Evolutionary conservation across 257 asterid genomes (phyloP).

Genomic region (Oldenlandia corymbosa): DNA sequence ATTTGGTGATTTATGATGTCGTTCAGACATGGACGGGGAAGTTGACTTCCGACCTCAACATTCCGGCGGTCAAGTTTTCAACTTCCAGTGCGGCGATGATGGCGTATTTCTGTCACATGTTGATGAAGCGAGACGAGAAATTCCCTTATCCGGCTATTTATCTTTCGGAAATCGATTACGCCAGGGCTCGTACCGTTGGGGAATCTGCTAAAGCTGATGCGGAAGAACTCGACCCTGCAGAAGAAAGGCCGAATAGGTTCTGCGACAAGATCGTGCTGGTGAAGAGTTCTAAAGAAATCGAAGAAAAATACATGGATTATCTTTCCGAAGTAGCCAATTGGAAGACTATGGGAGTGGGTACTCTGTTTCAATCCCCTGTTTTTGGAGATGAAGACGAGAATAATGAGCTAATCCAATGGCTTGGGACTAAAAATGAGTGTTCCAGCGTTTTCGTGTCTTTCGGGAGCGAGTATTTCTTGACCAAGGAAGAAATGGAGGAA

Average conservation of each 20-base stretch:
- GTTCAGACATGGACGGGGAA: constrained; percentile 32
- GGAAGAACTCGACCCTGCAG: constrained; percentile 16
- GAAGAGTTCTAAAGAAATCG: constrained; percentile 35
- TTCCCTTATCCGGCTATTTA: constrained; percentile 33
- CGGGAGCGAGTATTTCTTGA: constrained; percentile 50
- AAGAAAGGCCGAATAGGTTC: background rate
- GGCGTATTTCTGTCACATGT: constrained; percentile 21
- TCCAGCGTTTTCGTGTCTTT: constrained; percentile 50
- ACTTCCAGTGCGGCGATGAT: constrained; percentile 31
- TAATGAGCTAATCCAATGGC: constrained; percentile 41
- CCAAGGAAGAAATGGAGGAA: constrained; percentile 39
- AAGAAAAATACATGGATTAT: constrained; percentile 44
- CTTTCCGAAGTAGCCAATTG: background rate
- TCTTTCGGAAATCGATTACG: constrained; percentile 14
- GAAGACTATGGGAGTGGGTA: constrained; percentile 31
- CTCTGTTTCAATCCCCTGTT: constrained; percentile 11
- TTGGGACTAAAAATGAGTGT: constrained; percentile 19
- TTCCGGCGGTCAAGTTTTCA: constrained; percentile 26
- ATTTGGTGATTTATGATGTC: constrained; percentile 37
- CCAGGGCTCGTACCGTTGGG: background rate
- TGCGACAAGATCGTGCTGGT: constrained; percentile 16
- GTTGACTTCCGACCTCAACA: constrained; percentile 12
- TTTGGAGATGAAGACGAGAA: background rate
- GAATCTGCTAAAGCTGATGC: constrained; percentile 24
- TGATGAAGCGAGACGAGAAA: background rate